phyloP scores from a whole-genome alignment of 2,329 filamentous ascomycete species.

The Colletotrichum phormii region DNA sequence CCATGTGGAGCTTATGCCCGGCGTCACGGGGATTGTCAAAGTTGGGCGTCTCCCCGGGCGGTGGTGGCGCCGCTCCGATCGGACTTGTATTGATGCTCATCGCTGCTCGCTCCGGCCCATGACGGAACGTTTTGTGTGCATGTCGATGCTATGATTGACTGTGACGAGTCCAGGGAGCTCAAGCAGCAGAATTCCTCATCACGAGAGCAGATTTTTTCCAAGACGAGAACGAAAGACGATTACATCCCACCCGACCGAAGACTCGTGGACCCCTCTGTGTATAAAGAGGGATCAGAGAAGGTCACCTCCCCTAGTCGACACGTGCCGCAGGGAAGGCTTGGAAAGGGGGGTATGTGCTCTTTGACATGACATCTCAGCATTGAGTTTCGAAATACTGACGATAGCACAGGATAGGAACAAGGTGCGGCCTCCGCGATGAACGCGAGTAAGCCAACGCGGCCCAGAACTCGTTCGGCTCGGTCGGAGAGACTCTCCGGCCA shows the following conservation, averaged over 20 bases:
- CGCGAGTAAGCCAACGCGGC: background rate
- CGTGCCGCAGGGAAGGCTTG: background rate
- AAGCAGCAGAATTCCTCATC: background rate
- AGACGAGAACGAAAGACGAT: background rate
- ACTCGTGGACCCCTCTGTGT: background rate
- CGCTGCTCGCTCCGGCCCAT: constrained; percentile 18
- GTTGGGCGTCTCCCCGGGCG: constrained; percentile 32
- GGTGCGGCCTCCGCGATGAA: background rate
- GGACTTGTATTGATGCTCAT: constrained; percentile 22
- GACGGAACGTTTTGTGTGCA: background rate
- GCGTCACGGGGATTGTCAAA: constrained; percentile 32
- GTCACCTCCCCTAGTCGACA: background rate
- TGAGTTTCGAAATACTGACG: constrained; percentile 10
- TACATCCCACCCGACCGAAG: background rate
- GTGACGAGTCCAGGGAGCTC: background rate
- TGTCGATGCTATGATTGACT: background rate
- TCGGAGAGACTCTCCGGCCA: background rate
- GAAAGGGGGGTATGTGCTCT: background rate
- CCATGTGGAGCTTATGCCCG: constrained; percentile 7
- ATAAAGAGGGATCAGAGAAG: background rate
- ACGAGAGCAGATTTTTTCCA: background rate
- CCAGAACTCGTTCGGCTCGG: background rate
- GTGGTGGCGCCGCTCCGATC: constrained; percentile 31
- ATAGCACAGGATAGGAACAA: background rate
- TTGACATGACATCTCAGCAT: constrained; percentile 14